phyloP scores from a whole-genome alignment of 1,139 yeast genomes.

The Sugiyamaella neomexicana region DNA sequence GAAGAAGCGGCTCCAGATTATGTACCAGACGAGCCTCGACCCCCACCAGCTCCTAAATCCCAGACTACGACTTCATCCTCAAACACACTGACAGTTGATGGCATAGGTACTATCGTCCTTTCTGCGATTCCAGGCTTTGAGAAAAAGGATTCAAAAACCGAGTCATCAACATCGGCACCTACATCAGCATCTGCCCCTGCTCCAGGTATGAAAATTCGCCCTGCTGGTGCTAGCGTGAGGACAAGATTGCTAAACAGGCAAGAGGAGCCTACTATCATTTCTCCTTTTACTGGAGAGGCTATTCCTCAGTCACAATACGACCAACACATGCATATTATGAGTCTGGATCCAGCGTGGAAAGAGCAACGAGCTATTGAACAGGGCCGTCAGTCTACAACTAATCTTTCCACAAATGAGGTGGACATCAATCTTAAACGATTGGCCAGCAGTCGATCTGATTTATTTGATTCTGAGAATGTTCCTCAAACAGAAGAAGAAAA shows the following conservation, averaged over 20 bases:
- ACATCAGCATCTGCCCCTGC: conserved; percentile 42
- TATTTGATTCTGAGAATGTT: conserved; percentile 23
- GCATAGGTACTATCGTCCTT: conserved; percentile 4
- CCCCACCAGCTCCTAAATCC: neutral
- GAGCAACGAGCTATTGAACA: conserved; percentile 65
- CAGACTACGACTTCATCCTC: neutral
- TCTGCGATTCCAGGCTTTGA: conserved; percentile 7
- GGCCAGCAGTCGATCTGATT: conserved; percentile 41
- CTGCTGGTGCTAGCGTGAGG: conserved; percentile 69
- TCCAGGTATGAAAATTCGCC: conserved; percentile 53
- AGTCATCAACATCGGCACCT: neutral
- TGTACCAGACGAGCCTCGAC: conserved; percentile 27
- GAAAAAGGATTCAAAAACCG: neutral
- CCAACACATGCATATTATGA: conserved; percentile 66
- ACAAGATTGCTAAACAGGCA: conserved; percentile 36
- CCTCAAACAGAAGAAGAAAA: conserved; percentile 22
- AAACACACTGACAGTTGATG: conserved; percentile 6
- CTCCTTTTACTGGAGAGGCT: conserved; percentile 72
- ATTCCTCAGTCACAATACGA: conserved; percentile 74
- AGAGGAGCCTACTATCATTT: conserved; percentile 51
- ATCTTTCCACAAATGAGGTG: conserved; percentile 67
- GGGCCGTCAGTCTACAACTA: conserved; percentile 60
- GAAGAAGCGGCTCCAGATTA: conserved; percentile 47
- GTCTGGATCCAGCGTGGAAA: conserved; percentile 77
- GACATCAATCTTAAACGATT: conserved; percentile 71